Percentiles rank a stretch among this genome's conserved stretches.
These are phyloP conservation scores for Neurospora sublineolata DNA, from an alignment of 495 filamentous ascomycete genomes.

Conservation along the genomic window DNA sequence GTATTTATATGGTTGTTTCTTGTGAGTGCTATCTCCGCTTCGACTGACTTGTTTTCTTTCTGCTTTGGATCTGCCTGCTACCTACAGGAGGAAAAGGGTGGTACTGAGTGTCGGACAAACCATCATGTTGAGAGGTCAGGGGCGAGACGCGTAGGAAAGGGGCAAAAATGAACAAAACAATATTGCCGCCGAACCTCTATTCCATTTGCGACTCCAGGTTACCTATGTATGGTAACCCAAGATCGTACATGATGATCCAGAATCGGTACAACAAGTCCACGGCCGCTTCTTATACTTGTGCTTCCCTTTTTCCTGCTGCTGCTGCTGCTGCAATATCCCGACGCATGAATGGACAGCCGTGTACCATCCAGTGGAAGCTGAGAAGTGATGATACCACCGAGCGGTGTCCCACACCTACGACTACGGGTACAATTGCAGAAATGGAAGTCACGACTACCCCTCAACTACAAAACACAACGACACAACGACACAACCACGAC, in stretches of 20 bases:
- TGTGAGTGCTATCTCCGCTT: neutral
- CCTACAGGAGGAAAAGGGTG: neutral
- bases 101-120: neutral
- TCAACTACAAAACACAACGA: neutral
- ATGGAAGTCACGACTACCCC: neutral
- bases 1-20: neutral
- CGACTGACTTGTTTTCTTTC: neutral
- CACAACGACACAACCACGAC: neutral
- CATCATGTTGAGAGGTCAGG: neutral
- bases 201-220: neutral
- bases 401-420: neutral
- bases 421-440: neutral
- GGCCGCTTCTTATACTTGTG: neutral
- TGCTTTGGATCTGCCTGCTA: neutral
- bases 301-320: neutral
- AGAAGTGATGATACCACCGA: neutral
- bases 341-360: neutral
- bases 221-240: neutral
- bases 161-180: neutral
- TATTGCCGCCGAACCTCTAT: neutral
- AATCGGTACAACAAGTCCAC: neutral
- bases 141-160: neutral
- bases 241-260: neutral
- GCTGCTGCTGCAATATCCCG: neutral
- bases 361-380: neutral